Conservation (phyloP, 257 asterid genomes). For the Craterostigma plantagineum region DNA sequence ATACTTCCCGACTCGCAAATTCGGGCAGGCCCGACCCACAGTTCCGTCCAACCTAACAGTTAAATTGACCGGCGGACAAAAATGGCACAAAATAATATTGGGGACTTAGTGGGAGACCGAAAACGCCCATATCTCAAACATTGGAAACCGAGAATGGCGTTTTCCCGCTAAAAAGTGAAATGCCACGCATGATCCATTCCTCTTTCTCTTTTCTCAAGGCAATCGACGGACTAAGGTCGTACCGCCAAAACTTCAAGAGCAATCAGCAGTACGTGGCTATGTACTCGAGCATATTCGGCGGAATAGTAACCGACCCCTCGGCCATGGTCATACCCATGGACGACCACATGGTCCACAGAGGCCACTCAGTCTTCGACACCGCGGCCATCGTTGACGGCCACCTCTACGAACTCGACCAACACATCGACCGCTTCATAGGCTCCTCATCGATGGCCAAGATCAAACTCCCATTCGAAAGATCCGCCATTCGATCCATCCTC, state of each 20-base stretch:
- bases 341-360: constrained; percentile 95
- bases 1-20: too few relatives aligned
- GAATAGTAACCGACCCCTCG: constrained; percentile 71
- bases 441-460: constrained; percentile 86
- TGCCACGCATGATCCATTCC: neutral
- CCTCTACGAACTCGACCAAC: constrained; percentile 84
- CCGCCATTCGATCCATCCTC: constrained; percentile 47
- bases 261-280: constrained; percentile 65
- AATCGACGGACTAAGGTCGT: constrained; percentile 36
- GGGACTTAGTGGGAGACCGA: too few relatives aligned
- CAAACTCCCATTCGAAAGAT: constrained; percentile 47
- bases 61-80: too few relatives aligned
- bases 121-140: too few relatives aligned
- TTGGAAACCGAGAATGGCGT: too few relatives aligned
- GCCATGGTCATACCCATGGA: constrained; percentile 92
- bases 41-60: too few relatives aligned
- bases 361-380: constrained; percentile 92
- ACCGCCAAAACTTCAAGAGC: constrained; percentile 28
- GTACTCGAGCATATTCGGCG: constrained; percentile 80
- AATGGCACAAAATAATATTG: too few relatives aligned
- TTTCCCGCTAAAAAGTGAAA: too few relatives aligned
- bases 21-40: too few relatives aligned
- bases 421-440: constrained; percentile 57
- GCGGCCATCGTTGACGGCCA: constrained; percentile 73
- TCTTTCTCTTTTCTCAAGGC: constrained; percentile 24